Conservation (phyloP, 441 rosid species). For the Dalechampia spathulata region DNA sequence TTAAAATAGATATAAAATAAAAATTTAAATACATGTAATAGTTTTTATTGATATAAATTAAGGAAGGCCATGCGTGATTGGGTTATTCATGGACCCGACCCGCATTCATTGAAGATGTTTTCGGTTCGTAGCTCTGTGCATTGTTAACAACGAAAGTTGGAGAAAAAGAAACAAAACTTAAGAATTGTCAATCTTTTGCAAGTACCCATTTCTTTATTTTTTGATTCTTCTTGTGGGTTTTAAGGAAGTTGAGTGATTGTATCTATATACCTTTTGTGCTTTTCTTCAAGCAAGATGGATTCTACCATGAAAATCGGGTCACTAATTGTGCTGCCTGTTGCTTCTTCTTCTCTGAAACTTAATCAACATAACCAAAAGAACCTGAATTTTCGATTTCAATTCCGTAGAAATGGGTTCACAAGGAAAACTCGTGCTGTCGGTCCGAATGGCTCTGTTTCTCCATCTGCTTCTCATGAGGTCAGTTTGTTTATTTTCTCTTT, state of each 20-base stretch:
- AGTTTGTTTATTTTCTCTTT: conserved; percentile 1
- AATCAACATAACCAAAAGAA: background rate
- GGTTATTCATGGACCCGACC: too few species aligned
- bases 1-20: too few species aligned
- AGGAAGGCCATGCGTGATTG: too few species aligned
- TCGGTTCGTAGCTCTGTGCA: too few species aligned
- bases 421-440: conserved; percentile 16
- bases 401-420: conserved; percentile 4
- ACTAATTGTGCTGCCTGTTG: conserved; percentile 16
- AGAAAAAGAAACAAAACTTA: conserved; percentile 5
- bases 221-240: background rate
- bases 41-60: too few species aligned
- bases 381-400: conserved; percentile 16
- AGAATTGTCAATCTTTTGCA: conserved; percentile 5
- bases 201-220: background rate
- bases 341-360: conserved; percentile 22
- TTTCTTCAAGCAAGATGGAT: conserved; percentile 19
- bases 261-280: too few species aligned
- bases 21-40: too few species aligned
- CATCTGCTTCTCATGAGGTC: conserved; percentile 43
- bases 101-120: too few species aligned
- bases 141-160: conserved; percentile 14
- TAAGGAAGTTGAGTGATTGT: background rate
- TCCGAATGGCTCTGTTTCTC: conserved; percentile 39
- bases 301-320: conserved; percentile 22